Evolutionary conservation across 1,284 basidiomycete genomes (phyloP).

Genomic region (Erythrobasidium hasegawianum): DNA sequence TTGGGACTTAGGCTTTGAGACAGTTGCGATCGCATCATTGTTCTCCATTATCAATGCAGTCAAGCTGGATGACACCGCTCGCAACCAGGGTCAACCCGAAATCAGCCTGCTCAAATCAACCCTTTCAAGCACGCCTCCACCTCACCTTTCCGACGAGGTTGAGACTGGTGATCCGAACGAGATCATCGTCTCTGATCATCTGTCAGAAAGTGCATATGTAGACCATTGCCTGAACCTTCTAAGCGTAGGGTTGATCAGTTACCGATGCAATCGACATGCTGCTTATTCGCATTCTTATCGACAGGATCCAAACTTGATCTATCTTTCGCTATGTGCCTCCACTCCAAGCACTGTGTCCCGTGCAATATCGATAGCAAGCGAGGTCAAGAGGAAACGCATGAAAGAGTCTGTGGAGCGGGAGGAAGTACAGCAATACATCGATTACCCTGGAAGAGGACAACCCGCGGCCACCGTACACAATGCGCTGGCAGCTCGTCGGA

Average conservation of each 20-base stretch:
- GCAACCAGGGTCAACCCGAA: neutral
- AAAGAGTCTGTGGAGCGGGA: conserved; percentile 10
- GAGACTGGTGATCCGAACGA: conserved; percentile 34
- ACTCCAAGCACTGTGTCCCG: conserved; percentile 18
- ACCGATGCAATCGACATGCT: too few species aligned
- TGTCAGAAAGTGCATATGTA: conserved; percentile 23
- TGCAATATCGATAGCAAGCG: conserved; percentile 25
- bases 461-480: neutral
- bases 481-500: neutral
- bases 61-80: conserved; percentile 18
- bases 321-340: conserved; percentile 17
- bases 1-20: conserved; percentile 5
- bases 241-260: conserved; percentile 2
- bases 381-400: conserved; percentile 21
- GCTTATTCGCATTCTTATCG: neutral
- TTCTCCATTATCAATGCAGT: conserved; percentile 26
- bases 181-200: conserved; percentile 22
- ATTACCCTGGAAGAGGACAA: conserved; percentile 27
- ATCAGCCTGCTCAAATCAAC: neutral
- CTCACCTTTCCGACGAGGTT: conserved; percentile 18
- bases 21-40: conserved; percentile 9
- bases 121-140: neutral
- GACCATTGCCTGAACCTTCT: conserved; percentile 24
- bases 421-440: conserved; percentile 29
- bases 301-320: conserved; percentile 28